phyloP scores from a whole-genome alignment of 2,329 filamentous ascomycete genomes.

The Paracorniculantispora psalliotae region DNA sequence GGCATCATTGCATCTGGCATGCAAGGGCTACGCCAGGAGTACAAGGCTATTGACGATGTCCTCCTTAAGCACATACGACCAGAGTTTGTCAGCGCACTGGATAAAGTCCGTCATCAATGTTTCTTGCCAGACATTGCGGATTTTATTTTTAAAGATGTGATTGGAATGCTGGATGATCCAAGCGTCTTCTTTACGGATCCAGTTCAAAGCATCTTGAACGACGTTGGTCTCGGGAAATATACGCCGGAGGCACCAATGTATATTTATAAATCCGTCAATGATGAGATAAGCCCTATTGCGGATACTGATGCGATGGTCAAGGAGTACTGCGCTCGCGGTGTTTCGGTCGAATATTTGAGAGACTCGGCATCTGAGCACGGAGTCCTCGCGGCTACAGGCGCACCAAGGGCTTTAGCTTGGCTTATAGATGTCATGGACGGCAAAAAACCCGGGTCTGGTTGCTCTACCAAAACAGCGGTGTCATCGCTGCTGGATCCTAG shows the following conservation, averaged over 20 bases:
- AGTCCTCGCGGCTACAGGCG: background rate
- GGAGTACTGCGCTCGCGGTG: conserved; percentile 35
- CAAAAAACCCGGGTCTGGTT: background rate
- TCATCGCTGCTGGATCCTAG: background rate
- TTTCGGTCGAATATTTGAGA: background rate
- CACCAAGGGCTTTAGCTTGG: background rate
- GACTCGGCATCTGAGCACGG: background rate
- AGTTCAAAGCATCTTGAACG: background rate
- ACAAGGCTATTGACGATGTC: background rate
- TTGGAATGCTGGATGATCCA: background rate
- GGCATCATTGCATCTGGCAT: conserved; percentile 24
- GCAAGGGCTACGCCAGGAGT: conserved; percentile 14
- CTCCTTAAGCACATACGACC: background rate
- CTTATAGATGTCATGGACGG: background rate
- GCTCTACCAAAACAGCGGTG: background rate
- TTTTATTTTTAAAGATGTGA: background rate
- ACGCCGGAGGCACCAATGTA: conserved; percentile 43
- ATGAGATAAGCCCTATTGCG: conserved; percentile 38
- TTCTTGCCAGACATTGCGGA: background rate
- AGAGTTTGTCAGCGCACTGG: background rate
- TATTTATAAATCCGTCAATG: conserved; percentile 43
- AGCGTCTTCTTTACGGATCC: background rate
- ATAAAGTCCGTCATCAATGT: background rate
- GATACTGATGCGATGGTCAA: conserved; percentile 39
- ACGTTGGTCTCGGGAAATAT: conserved; percentile 29